A percentile compares a stretch with the other conserved stretches of the same genome.
phyloP scores from a whole-genome alignment of 495 filamentous ascomycete genomes.

The Aspergillus leporis region DNA sequence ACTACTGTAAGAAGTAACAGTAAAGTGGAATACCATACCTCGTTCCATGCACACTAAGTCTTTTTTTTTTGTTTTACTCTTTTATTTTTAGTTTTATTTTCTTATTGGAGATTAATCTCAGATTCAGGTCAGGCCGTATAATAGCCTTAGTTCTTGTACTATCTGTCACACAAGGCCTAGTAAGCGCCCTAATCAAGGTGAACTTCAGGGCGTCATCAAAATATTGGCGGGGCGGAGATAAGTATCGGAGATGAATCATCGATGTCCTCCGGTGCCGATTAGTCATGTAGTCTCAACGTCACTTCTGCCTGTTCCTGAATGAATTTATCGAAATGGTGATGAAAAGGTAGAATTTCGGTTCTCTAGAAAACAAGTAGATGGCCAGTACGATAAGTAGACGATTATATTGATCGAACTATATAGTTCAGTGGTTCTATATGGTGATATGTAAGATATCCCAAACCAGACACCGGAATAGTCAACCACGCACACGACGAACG shows the following conservation, averaged over 20 bases:
- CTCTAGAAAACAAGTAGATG: background rate
- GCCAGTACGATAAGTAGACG: background rate
- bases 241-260: constrained; percentile 3
- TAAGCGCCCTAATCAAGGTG: background rate
- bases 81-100: background rate
- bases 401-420: background rate
- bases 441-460: background rate
- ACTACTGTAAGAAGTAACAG: too few relatives aligned
- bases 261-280: background rate
- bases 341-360: background rate
- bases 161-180: background rate
- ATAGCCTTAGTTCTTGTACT: background rate
- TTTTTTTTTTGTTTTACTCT: too few relatives aligned
- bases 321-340: background rate
- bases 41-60: background rate
- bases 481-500: background rate
- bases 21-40: background rate
- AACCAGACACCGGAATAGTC: background rate
- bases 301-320: background rate
- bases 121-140: background rate
- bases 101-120: background rate
- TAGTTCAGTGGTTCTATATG: background rate
- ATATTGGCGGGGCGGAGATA: background rate
- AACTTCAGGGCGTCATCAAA: background rate
- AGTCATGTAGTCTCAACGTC: background rate